Evolutionary conservation across 345 rosid genomes (phyloP).

Genomic region (Gossypioides kirkii): DNA sequence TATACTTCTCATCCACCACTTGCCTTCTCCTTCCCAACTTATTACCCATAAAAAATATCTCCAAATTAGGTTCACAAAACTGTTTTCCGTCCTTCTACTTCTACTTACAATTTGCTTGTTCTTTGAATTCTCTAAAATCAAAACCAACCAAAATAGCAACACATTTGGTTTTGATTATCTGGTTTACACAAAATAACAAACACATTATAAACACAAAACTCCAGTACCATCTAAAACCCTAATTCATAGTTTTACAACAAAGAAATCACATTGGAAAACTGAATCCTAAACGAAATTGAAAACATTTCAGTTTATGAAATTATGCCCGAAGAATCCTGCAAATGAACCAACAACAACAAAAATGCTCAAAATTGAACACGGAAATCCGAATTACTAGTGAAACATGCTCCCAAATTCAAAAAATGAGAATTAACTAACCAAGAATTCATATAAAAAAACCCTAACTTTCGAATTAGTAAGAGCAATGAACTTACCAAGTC

Average conservation of each 20-base stretch:
- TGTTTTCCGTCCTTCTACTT: neutral
- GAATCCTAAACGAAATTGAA: neutral
- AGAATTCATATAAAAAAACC: neutral
- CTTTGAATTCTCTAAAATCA: slow-evolving; percentile 15
- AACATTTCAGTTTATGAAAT: neutral
- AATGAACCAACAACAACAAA: neutral
- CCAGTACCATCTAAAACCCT: slow-evolving; percentile 14
- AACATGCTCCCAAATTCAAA: neutral
- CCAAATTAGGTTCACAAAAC: neutral
- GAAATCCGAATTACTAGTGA: neutral
- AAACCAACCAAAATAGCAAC: slow-evolving; percentile 12
- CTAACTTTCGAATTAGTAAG: neutral
- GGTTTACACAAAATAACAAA: neutral
- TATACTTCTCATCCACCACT: slow-evolving; percentile 84
- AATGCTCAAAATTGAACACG: neutral
- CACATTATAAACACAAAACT: neutral
- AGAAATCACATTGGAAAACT: neutral
- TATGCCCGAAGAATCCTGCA: slow-evolving; percentile 19
- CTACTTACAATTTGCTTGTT: neutral
- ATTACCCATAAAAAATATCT: slow-evolving; percentile 70
- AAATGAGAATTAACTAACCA: neutral
- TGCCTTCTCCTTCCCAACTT: slow-evolving; percentile 84
- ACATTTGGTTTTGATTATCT: slow-evolving; percentile 12
- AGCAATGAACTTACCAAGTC: slow-evolving; percentile 2
- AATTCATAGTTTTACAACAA: slow-evolving; percentile 7